phyloP scores from a whole-genome alignment of 352 stramenopile genomes.

The Lagenidium sp. region DNA sequence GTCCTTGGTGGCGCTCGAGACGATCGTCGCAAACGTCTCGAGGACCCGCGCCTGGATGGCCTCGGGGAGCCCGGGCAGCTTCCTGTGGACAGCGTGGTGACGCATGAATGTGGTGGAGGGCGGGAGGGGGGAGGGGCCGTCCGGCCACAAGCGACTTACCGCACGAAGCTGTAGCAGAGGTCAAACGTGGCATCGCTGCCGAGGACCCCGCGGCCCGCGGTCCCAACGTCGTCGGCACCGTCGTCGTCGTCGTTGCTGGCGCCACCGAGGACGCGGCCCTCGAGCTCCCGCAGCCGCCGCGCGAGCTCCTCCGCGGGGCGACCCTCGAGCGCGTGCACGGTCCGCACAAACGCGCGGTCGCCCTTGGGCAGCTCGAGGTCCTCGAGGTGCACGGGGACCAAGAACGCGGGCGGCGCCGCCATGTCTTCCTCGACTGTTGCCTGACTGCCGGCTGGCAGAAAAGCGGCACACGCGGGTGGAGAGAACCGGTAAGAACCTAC shows the following conservation, averaged over 20 bases:
- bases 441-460: conserved; percentile 2
- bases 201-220: conserved; percentile 20
- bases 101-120: too few relatives aligned
- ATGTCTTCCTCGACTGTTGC: background rate
- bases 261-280: conserved; percentile 35
- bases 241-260: background rate
- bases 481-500: too few relatives aligned
- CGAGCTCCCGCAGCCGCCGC: conserved; percentile 31
- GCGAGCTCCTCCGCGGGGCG: conserved; percentile 32
- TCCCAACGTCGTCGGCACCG: conserved; percentile 28
- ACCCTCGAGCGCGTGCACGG: conserved; percentile 47
- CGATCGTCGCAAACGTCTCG: conserved; percentile 47
- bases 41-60: conserved; percentile 52
- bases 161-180: conserved; percentile 66
- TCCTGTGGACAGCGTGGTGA: conserved; percentile 14
- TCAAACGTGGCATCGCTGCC: conserved; percentile 57
- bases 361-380: conserved; percentile 68
- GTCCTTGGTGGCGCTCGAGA: conserved; percentile 47
- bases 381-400: conserved; percentile 63
- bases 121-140: too few relatives aligned
- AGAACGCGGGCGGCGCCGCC: conserved; percentile 46
- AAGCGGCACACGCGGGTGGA: conserved; percentile 1
- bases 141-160: conserved; percentile 13
- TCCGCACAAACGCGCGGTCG: conserved; percentile 56
- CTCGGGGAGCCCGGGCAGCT: conserved; percentile 35